A percentile compares a stretch with the other conserved stretches of the same genome.
These are phyloP conservation scores for Cadophora malorum DNA, from an alignment of 2,329 filamentous ascomycete genomes.

Conservation along the genomic window DNA sequence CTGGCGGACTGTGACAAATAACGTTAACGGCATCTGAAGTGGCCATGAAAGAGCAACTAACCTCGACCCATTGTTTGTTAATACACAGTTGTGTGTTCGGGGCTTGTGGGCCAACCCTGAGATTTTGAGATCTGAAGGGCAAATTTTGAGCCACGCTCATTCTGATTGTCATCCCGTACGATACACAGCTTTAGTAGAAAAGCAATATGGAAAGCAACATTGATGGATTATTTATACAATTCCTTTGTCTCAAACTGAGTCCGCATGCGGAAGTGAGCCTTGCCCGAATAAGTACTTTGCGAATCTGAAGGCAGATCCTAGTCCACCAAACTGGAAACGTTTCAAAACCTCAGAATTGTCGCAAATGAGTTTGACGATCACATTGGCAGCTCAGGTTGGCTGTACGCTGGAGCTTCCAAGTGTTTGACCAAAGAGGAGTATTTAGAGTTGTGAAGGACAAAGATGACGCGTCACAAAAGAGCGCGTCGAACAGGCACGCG, in stretches of 20 bases:
- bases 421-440: neutral
- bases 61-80: conserved; percentile 6
- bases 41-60: neutral
- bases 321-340: too few relatives aligned
- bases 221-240: too few relatives aligned
- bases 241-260: too few relatives aligned
- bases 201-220: neutral
- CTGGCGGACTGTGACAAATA: neutral
- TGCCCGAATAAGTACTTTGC: too few relatives aligned
- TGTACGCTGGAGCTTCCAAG: neutral
- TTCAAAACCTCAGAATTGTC: too few relatives aligned
- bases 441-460: neutral
- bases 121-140: neutral
- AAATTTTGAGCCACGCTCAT: conserved; percentile 1
- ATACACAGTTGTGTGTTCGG: neutral
- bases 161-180: too few relatives aligned
- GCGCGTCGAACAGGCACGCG: neutral
- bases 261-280: too few relatives aligned
- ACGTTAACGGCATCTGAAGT: neutral
- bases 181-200: neutral
- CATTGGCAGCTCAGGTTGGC: neutral
- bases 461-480: neutral
- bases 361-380: too few relatives aligned
- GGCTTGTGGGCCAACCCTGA: neutral
- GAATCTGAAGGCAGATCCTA: too few relatives aligned